Conservation (phyloP, 441 rosid species). For the Pelargonium myrrhifolium region DNA sequence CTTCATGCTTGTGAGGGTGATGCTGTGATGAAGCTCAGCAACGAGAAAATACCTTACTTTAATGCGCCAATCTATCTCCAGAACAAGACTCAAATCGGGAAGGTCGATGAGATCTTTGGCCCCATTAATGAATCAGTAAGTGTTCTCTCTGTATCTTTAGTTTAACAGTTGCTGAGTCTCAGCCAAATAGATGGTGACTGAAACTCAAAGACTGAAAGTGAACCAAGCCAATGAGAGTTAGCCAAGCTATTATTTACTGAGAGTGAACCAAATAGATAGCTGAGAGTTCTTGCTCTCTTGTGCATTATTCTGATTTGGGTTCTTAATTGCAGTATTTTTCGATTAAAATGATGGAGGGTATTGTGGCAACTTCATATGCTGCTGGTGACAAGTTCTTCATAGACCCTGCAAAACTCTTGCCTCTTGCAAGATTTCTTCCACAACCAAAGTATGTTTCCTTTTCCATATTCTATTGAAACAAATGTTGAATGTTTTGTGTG, state of each 20-base stretch:
- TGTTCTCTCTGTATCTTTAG: not conserved
- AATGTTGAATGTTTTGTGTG: not conserved
- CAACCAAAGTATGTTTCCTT: slow-evolving; percentile 73
- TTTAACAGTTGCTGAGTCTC: not conserved
- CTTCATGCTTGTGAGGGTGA: slow-evolving; percentile 90
- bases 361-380: slow-evolving; percentile 71
- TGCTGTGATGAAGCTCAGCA: slow-evolving; percentile 76
- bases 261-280: too few relatives aligned
- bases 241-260: too few relatives aligned
- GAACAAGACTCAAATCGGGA: slow-evolving; percentile 91
- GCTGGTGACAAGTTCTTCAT: slow-evolving; percentile 80
- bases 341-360: slow-evolving; percentile 89
- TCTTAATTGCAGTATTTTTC: slow-evolving; percentile 55
- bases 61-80: slow-evolving; percentile 76
- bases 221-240: too few relatives aligned
- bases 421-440: slow-evolving; percentile 71
- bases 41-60: slow-evolving; percentile 77
- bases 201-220: too few relatives aligned
- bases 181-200: too few relatives aligned
- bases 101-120: slow-evolving; percentile 91
- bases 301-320: slow-evolving; percentile 2
- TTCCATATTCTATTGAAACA: not conserved
- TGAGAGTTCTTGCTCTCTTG: too few relatives aligned
- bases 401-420: slow-evolving; percentile 73
- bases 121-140: slow-evolving; percentile 90